Evolutionary conservation across 1,284 basidiomycete species (phyloP).

Genomic region (Singerocomus inundabilis): DNA sequence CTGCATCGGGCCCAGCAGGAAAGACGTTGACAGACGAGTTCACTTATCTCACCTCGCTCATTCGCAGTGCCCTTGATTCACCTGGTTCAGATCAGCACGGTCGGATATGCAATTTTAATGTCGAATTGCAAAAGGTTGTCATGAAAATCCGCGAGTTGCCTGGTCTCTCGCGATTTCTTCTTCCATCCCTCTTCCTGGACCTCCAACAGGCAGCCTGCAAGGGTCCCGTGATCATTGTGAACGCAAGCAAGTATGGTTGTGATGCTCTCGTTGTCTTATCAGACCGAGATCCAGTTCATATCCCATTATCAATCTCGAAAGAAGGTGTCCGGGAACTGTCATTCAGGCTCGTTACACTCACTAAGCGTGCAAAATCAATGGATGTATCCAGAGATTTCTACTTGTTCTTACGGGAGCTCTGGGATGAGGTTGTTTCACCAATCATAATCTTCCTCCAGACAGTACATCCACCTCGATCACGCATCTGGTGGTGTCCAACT

Average conservation of each 20-base stretch:
- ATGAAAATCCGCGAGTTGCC: not conserved
- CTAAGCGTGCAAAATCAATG: not conserved
- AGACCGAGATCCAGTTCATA: not conserved
- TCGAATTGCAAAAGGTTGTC: not conserved
- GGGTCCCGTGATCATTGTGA: not conserved
- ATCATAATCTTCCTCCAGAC: not conserved
- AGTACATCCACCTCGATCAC: not conserved
- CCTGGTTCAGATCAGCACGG: not conserved
- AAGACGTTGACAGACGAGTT: not conserved
- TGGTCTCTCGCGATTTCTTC: not conserved
- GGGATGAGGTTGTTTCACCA: not conserved
- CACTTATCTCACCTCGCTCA: not conserved
- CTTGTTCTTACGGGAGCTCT: not conserved
- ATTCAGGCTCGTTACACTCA: not conserved
- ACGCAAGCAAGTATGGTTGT: not conserved
- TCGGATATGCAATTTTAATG: not conserved
- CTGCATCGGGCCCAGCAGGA: not conserved
- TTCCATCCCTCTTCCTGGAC: not conserved
- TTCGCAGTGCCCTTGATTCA: not conserved
- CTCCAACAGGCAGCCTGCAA: not conserved
- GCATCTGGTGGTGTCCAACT: not conserved
- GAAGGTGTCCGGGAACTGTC: not conserved
- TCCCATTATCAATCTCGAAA: not conserved
- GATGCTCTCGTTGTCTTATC: not conserved
- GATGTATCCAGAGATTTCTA: not conserved